phyloP scores from a whole-genome alignment of 345 rosid species.

The Eucalyptus paniculata region DNA sequence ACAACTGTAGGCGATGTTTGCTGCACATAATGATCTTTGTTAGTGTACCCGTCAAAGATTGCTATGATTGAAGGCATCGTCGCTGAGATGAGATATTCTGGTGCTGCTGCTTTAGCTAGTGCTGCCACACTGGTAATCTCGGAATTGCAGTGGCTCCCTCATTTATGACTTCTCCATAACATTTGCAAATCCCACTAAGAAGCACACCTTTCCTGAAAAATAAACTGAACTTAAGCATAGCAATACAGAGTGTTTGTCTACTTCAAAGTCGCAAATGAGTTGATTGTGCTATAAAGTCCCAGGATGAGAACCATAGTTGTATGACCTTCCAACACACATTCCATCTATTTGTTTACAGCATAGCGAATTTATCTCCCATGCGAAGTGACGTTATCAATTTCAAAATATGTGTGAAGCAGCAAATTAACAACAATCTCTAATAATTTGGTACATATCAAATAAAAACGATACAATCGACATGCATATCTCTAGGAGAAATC shows the following conservation, averaged over 20 bases:
- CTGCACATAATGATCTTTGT: too few relatives aligned
- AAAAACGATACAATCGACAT: not conserved
- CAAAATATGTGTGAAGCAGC: not conserved
- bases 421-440: not conserved
- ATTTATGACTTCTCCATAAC: not conserved
- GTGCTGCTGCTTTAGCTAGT: too few relatives aligned
- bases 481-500: not conserved
- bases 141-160: slow-evolving; percentile 72
- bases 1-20: too few relatives aligned
- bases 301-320: not conserved
- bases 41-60: too few relatives aligned
- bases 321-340: not conserved
- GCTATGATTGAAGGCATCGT: too few relatives aligned
- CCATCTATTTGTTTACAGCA: not conserved
- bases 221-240: not conserved
- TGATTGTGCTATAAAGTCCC: not conserved
- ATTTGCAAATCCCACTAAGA: too few relatives aligned
- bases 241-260: not conserved
- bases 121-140: too few relatives aligned
- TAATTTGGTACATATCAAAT: not conserved
- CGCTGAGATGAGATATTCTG: too few relatives aligned
- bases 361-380: not conserved
- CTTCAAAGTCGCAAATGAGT: not conserved
- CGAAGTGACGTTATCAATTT: not conserved
- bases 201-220: not conserved